Evolutionary conservation across 768 basidiomycete species (phyloP).

Genomic region (Serendipita sp.): DNA sequence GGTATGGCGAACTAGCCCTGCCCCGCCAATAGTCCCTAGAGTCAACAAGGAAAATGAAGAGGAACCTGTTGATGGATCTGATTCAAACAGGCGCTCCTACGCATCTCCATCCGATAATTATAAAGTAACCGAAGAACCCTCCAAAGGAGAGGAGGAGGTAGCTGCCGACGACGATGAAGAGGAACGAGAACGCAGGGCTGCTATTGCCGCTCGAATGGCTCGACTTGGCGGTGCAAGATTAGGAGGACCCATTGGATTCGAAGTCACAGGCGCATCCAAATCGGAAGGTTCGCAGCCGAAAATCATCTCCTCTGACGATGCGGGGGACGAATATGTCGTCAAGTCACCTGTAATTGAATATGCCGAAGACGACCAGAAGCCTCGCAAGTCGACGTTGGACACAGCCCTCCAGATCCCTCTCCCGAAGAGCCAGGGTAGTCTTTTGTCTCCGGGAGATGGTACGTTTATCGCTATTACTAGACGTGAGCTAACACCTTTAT

Average conservation of each 20-base stretch:
- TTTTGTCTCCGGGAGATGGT: background rate
- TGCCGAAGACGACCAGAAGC: background rate
- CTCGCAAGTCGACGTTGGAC: background rate
- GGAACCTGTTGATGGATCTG: background rate
- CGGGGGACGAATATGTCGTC: background rate
- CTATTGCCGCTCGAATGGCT: conserved; percentile 86
- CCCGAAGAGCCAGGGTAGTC: conserved; percentile 7
- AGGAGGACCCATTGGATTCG: conserved; percentile 34
- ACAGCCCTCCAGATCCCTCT: background rate
- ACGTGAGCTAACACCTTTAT: background rate
- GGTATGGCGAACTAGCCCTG: background rate
- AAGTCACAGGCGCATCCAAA: background rate
- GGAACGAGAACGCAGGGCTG: conserved; percentile 63
- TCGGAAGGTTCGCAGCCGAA: background rate
- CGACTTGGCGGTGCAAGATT: conserved; percentile 73
- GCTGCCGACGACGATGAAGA: conserved; percentile 23
- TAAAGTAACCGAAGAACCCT: background rate
- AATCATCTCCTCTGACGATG: background rate
- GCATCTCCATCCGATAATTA: no score
- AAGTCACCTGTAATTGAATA: no score
- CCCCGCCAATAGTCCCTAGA: conserved; percentile 6
- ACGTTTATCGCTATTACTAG: background rate
- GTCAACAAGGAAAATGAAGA: conserved; percentile 6
- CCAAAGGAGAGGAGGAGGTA: background rate
- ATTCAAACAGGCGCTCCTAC: no score